Evolutionary conservation across 2,329 filamentous ascomycete genomes (phyloP).

Genomic region (Apiospora sp.): DNA sequence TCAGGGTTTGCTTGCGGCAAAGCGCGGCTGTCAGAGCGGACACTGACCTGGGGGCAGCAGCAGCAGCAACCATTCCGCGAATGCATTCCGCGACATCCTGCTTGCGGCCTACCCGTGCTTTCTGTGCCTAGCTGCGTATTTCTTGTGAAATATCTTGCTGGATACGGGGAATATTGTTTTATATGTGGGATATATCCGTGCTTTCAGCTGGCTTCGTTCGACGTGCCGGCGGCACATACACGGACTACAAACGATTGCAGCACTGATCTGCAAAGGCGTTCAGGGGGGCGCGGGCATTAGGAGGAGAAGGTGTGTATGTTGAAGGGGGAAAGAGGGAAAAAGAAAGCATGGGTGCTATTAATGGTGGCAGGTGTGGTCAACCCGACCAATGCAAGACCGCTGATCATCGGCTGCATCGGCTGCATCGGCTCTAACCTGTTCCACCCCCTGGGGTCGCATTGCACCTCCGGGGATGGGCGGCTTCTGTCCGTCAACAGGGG

Average conservation of each 20-base stretch:
- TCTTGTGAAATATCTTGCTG: background rate
- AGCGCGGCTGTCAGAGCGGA: background rate
- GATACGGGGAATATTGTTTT: background rate
- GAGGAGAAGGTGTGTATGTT: background rate
- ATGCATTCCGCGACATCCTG: background rate
- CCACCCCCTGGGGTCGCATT: background rate
- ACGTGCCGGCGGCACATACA: background rate
- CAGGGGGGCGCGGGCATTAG: background rate
- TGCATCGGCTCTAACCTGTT: background rate
- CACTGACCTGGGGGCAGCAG: background rate
- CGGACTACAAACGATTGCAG: background rate
- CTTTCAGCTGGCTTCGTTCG: background rate
- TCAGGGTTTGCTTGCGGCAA: slow-evolving; percentile 18
- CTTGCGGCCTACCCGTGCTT: background rate
- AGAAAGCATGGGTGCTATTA: slow-evolving; percentile 4
- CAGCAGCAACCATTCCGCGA: background rate
- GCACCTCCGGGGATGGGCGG: background rate
- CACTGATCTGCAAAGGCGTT: background rate
- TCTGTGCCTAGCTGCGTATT: background rate
- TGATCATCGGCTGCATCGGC: slow-evolving; percentile 8
- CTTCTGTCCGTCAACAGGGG: background rate
- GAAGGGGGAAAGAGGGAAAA: background rate
- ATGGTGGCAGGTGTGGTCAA: background rate
- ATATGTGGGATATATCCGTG: background rate
- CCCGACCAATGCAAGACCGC: slow-evolving; percentile 8